phyloP scores from a whole-genome alignment of 108 stramenopile species.

The Chaetoceros muelleri region DNA sequence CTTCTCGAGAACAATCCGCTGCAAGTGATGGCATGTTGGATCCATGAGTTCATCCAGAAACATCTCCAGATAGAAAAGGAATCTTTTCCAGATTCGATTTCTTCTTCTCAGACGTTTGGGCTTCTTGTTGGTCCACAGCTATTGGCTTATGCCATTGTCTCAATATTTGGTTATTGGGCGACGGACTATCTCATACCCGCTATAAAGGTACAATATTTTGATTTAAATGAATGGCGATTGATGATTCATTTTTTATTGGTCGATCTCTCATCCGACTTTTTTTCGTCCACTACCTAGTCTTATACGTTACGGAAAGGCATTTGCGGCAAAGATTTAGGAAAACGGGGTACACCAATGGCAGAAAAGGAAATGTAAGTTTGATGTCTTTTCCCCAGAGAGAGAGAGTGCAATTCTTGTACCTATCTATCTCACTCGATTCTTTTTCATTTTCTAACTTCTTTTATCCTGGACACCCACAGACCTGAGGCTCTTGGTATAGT shows the following conservation, averaged over 20 bases:
- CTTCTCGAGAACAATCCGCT: no score
- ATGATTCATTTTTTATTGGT: background rate
- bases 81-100: no score
- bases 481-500: conserved; percentile 95
- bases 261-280: background rate
- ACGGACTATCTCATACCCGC: conserved; percentile 36
- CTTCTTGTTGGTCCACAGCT: conserved; percentile 39
- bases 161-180: conserved; percentile 21
- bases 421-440: background rate
- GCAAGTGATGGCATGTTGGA: no score
- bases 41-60: no score
- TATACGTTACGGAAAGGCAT: conserved; percentile 75
- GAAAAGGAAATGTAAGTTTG: conserved; percentile 43
- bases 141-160: conserved; percentile 30
- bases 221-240: background rate
- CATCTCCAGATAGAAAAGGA: no score
- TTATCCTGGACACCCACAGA: conserved; percentile 13
- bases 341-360: conserved; percentile 54
- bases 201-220: conserved; percentile 24
- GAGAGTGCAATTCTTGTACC: conserved; percentile 1
- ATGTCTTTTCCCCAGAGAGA: background rate
- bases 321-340: conserved; percentile 79
- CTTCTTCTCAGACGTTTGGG: no score
- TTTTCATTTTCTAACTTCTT: background rate
- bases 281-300: background rate